Percentiles rank a stretch among this genome's conserved stretches.
These are phyloP conservation scores for Paraphoma sp. DNA, from an alignment of 2,329 filamentous ascomycete species.

Conservation along the genomic window DNA sequence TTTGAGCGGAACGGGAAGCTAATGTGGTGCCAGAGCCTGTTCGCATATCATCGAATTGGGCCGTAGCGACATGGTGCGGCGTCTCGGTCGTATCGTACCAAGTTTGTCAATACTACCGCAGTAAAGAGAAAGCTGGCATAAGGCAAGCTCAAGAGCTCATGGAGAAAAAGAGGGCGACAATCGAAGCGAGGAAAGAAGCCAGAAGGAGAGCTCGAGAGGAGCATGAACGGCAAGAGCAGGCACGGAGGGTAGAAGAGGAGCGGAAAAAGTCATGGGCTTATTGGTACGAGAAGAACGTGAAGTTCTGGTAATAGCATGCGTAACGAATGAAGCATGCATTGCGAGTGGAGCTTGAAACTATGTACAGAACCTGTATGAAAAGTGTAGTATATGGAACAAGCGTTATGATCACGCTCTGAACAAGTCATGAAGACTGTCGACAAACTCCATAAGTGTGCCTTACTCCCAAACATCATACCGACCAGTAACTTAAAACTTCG, in stretches of 20 bases:
- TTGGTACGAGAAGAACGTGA: conserved; percentile 45
- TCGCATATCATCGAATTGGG: conserved; percentile 80
- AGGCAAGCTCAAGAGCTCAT: conserved; percentile 84
- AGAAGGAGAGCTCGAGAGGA: conserved; percentile 53
- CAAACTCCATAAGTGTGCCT: not conserved
- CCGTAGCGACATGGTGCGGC: conserved; percentile 76
- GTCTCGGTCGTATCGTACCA: conserved; percentile 79
- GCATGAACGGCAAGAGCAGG: conserved; percentile 43
- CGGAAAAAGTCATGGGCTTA: conserved; percentile 44
- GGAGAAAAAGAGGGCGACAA: conserved; percentile 68
- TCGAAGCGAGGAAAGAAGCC: conserved; percentile 55
- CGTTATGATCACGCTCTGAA: conserved; percentile 1
- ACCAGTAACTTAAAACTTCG: not conserved
- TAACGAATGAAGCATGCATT: not conserved
- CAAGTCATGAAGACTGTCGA: not conserved
- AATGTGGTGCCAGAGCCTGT: conserved; percentile 59
- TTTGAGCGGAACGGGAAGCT: conserved; percentile 1
- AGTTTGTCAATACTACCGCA: conserved; percentile 78
- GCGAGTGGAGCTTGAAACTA: not conserved
- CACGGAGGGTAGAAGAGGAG: conserved; percentile 39
- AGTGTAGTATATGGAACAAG: conserved; percentile 6
- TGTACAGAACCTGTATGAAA: conserved; percentile 8
- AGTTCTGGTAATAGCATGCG: conserved; percentile 37
- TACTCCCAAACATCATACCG: not conserved
- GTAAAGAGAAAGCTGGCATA: conserved; percentile 81